Evolutionary conservation across 805 yeast genomes (phyloP).

Genomic region (Candida oleophila): DNA sequence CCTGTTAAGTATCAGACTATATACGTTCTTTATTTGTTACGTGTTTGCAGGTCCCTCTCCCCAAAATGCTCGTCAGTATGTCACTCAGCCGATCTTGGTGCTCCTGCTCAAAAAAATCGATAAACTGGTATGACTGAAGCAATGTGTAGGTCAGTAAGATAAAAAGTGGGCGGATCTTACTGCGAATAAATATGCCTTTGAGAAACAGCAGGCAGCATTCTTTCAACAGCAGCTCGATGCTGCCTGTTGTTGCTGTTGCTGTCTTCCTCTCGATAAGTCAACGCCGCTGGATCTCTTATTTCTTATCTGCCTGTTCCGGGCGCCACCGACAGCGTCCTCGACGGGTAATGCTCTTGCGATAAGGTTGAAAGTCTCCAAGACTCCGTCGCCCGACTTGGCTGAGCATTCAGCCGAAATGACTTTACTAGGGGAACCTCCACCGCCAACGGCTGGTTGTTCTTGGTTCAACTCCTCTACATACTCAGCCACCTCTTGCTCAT

Average conservation of each 20-base stretch:
- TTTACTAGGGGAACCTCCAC: slow-evolving; percentile 5
- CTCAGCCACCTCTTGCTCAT: slow-evolving; percentile 44
- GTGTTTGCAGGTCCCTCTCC: no score
- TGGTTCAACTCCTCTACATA: slow-evolving; percentile 43
- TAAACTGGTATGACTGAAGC: no score
- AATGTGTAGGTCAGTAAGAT: no score
- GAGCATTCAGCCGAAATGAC: slow-evolving; percentile 41
- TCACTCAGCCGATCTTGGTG: no score
- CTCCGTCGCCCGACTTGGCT: slow-evolving; percentile 45
- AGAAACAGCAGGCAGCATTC: background rate
- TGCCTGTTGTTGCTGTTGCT: slow-evolving; percentile 21
- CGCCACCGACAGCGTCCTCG: slow-evolving; percentile 31
- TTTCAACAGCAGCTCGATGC: slow-evolving; percentile 25
- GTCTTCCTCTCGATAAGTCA: slow-evolving; percentile 31
- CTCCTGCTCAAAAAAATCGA: no score
- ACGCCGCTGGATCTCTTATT: slow-evolving; percentile 32
- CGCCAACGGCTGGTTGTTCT: slow-evolving; percentile 35
- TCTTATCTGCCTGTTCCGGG: slow-evolving; percentile 24
- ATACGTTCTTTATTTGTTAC: no score
- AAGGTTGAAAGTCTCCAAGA: slow-evolving; percentile 37
- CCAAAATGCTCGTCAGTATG: no score
- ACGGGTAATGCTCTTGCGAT: slow-evolving; percentile 44
- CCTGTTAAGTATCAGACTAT: no score
- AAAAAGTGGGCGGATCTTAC: no score
- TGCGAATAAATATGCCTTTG: no score